phyloP scores from a whole-genome alignment of 73 alveolate genomes.

The Blepharisma japonicum region DNA sequence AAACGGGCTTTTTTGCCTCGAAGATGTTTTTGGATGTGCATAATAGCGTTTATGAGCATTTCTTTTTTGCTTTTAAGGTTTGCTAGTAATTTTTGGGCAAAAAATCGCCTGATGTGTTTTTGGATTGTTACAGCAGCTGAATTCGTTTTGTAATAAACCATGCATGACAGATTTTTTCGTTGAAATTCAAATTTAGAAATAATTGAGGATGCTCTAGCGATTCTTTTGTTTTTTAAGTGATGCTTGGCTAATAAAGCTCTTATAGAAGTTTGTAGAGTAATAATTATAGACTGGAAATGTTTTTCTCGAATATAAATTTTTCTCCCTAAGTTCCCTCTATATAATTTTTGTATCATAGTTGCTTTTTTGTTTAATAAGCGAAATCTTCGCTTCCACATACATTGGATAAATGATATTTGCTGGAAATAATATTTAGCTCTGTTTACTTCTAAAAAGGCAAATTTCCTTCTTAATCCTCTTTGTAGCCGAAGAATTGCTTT shows the following conservation, averaged over 20 bases:
- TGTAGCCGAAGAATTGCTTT: not conserved
- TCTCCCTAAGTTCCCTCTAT: not conserved
- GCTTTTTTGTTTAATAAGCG: not conserved
- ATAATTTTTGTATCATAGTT: not conserved
- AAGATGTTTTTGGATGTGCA: not conserved
- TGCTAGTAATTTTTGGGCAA: not conserved
- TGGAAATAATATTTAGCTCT: not conserved
- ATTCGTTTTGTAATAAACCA: not conserved
- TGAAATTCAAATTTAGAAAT: not conserved
- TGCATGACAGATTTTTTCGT: not conserved
- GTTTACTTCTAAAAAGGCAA: conserved; percentile 14
- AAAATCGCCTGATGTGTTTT: conserved; percentile 3
- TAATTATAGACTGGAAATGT: conserved; percentile 20
- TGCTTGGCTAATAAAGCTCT: not conserved
- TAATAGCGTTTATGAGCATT: not conserved
- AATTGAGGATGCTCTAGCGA: not conserved
- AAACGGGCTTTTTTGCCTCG: not conserved
- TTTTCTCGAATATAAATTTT: conserved; percentile 4
- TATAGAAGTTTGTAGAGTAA: not conserved
- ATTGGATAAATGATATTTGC: not conserved
- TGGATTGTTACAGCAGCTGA: not conserved
- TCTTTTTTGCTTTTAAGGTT: not conserved
- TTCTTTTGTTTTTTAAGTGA: not conserved
- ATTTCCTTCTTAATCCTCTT: not conserved
- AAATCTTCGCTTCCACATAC: too few relatives aligned